These are phyloP conservation scores for Rhodotorula taiwanensis DNA, from an alignment of 768 basidiomycete species.

Conservation along the genomic window DNA sequence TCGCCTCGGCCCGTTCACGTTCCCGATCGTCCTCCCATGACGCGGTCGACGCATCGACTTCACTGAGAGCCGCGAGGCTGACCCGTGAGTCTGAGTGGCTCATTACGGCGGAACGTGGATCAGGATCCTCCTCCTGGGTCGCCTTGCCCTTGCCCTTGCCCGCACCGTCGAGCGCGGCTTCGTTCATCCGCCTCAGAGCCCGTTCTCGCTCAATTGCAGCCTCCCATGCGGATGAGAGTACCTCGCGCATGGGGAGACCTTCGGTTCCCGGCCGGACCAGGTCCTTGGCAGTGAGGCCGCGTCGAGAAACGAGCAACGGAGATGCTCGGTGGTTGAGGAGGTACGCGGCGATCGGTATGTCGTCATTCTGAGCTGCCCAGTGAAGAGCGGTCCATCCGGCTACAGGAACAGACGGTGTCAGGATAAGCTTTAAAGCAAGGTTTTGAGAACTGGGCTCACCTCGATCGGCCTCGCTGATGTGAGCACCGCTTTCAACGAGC, in stretches of 20 bases:
- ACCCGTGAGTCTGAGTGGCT: neutral
- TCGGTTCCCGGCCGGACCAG: constrained; percentile 76
- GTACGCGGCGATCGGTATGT: constrained; percentile 84
- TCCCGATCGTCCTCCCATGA: constrained; percentile 8
- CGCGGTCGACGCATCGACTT: constrained; percentile 51
- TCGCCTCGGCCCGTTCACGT: constrained; percentile 29
- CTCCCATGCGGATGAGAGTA: constrained; percentile 83
- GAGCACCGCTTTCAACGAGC: constrained; percentile 37
- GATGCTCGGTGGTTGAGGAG: constrained; percentile 88
- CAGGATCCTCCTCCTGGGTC: neutral
- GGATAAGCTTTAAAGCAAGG: neutral
- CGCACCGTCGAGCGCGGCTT: neutral
- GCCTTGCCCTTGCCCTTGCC: constrained; percentile 2
- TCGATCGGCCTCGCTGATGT: constrained; percentile 31
- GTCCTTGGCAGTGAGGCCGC: constrained; percentile 78
- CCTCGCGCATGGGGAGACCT: constrained; percentile 73
- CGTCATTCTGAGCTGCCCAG: constrained; percentile 78
- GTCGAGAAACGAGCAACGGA: constrained; percentile 65
- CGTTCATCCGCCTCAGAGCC: constrained; percentile 49
- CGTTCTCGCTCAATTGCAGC: constrained; percentile 53
- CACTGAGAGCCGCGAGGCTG: constrained; percentile 46
- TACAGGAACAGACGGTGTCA: constrained; percentile 41
- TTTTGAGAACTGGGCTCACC: constrained; percentile 10
- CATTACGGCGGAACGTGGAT: neutral
- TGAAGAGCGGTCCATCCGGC: constrained; percentile 95